A percentile compares a stretch with the other conserved stretches of the same genome.
Conservation (phyloP, 768 basidiomycete species). For the Kwoniella sp. region DNA sequence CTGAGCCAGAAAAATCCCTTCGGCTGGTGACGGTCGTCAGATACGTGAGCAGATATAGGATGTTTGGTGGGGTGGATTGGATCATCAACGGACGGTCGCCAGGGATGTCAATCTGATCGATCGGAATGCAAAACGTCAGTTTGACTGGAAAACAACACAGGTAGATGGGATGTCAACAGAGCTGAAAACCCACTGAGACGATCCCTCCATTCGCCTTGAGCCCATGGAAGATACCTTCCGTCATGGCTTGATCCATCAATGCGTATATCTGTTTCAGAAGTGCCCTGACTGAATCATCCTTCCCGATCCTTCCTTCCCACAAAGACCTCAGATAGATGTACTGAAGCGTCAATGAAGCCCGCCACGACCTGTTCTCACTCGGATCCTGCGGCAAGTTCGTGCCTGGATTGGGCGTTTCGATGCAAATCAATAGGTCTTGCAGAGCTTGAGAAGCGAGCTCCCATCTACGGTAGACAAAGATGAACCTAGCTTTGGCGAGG, state of each 20-base stretch:
- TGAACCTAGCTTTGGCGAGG: conserved; percentile 25
- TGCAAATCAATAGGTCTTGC: background rate
- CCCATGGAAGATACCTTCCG: conserved; percentile 14
- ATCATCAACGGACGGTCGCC: conserved; percentile 17
- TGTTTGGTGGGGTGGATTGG: conserved; percentile 41
- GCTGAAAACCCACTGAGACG: conserved; percentile 20
- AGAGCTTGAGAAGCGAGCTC: conserved; percentile 25
- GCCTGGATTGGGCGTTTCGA: background rate
- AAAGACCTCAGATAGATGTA: conserved; percentile 31
- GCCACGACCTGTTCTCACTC: conserved; percentile 11
- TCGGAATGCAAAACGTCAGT: background rate
- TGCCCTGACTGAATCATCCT: conserved; percentile 24
- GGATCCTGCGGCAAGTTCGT: background rate
- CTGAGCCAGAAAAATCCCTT: conserved; percentile 33
- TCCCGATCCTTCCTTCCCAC: conserved; percentile 39
- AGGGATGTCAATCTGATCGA: conserved; percentile 9
- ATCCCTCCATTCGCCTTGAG: conserved; percentile 29
- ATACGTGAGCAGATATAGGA: conserved; percentile 35
- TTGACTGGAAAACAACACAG: too few species aligned
- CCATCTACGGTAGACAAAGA: conserved; percentile 38
- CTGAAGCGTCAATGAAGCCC: conserved; percentile 17
- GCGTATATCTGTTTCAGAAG: conserved; percentile 28
- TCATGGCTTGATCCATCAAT: conserved; percentile 30
- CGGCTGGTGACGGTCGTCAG: conserved; percentile 33
- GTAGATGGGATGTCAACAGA: too few species aligned